Evolutionary conservation across 306 rosid species (phyloP).

Genomic region (Lathyrus tuberosus): DNA sequence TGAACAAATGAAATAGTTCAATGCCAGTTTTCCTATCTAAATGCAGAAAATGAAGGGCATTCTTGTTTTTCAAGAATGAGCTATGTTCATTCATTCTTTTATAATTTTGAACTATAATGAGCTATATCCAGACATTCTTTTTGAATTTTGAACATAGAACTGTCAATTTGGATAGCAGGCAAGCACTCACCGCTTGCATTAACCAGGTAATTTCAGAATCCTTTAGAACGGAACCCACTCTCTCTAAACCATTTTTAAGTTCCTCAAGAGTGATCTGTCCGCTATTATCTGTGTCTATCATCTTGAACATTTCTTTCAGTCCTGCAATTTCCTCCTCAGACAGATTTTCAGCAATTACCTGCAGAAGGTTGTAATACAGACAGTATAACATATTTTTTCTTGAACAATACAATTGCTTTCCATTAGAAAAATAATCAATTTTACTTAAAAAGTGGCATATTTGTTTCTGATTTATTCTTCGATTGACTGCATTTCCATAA

Average conservation of each 20-base stretch:
- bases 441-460: background rate
- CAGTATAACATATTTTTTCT: constrained; percentile 32
- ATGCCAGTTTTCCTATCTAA: constrained; percentile 3
- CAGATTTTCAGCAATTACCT: constrained; percentile 90
- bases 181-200: constrained; percentile 82
- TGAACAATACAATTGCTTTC: constrained; percentile 3
- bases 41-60: constrained; percentile 14
- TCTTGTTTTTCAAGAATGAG: constrained; percentile 15
- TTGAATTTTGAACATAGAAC: background rate
- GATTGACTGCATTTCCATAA: constrained; percentile 5
- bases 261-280: constrained; percentile 91
- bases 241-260: constrained; percentile 81
- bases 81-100: constrained; percentile 2
- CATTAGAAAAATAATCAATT: background rate
- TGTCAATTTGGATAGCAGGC: constrained; percentile 4
- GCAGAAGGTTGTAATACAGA: constrained; percentile 35
- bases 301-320: constrained; percentile 89
- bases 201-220: constrained; percentile 83
- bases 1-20: background rate
- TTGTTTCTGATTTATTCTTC: constrained; percentile 21
- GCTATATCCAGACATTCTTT: background rate
- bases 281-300: constrained; percentile 87
- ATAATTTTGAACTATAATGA: background rate
- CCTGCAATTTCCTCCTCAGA: constrained; percentile 98
- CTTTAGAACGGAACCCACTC: constrained; percentile 73